phyloP scores from a whole-genome alignment of 495 filamentous ascomycete genomes.

The Neurospora sp. region DNA sequence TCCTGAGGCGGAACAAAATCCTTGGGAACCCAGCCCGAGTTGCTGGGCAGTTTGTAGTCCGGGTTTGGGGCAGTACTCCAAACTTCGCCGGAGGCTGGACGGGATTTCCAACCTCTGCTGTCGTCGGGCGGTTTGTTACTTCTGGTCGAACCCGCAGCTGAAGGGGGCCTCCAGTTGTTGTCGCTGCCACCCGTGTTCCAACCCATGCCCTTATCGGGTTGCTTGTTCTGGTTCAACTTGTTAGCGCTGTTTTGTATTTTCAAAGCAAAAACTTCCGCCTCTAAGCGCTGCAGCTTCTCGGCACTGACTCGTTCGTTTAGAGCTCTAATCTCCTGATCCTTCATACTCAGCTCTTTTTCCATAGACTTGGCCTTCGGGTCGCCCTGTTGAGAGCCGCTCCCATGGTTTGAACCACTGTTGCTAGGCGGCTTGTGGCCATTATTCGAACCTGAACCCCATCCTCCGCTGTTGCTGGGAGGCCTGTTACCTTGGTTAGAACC shows the following conservation, averaged over 20 bases:
- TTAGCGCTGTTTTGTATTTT: not conserved
- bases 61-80: not conserved
- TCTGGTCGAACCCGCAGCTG: not conserved
- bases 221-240: not conserved
- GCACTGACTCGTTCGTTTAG: not conserved
- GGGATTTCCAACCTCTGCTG: not conserved
- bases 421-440: not conserved
- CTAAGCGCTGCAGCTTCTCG: not conserved
- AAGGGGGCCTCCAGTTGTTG: not conserved
- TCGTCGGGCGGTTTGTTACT: not conserved
- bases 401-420: not conserved
- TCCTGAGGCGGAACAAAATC: not conserved
- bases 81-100: not conserved
- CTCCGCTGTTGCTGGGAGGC: not conserved
- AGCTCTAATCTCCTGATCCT: not conserved
- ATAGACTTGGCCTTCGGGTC: not conserved
- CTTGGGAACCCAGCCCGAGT: not conserved
- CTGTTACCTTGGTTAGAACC: not conserved
- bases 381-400: not conserved
- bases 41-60: not conserved
- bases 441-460: not conserved
- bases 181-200: not conserved
- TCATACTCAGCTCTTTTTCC: not conserved
- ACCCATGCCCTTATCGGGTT: not conserved
- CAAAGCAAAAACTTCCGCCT: not conserved